Evolutionary conservation across 2,329 filamentous ascomycete genomes (phyloP).

Genomic region (Aspergillus tubingensis): DNA sequence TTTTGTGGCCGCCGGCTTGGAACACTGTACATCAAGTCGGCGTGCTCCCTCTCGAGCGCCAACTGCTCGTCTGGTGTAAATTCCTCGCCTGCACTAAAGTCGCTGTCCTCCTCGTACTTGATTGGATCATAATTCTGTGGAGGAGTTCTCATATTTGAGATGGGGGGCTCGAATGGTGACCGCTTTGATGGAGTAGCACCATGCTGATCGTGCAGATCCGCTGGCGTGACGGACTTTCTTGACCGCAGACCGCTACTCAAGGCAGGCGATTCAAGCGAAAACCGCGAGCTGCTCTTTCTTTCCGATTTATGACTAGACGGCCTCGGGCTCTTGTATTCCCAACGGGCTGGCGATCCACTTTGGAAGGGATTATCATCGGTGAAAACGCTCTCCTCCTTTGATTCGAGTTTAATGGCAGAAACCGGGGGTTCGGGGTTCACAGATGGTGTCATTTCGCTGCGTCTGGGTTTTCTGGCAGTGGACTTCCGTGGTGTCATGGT

Average conservation of each 20-base stretch:
- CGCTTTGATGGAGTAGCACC: constrained; percentile 57
- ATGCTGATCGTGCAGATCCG: constrained; percentile 52
- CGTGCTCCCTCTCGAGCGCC: constrained; percentile 72
- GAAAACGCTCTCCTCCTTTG: constrained; percentile 67
- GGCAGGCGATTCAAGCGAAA: constrained; percentile 36
- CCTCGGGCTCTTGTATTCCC: constrained; percentile 48
- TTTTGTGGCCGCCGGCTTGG: constrained; percentile 30
- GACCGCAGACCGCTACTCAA: constrained; percentile 30
- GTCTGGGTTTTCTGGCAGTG: constrained; percentile 55
- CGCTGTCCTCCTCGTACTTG: constrained; percentile 51
- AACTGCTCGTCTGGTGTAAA: constrained; percentile 91
- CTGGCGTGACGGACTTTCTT: constrained; percentile 35
- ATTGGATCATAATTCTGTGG: constrained; percentile 43
- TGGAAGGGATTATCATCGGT: constrained; percentile 93
- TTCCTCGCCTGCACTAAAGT: constrained; percentile 71
- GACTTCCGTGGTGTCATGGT: constrained; percentile 41
- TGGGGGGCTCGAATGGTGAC: constrained; percentile 60
- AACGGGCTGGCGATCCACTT: constrained; percentile 68
- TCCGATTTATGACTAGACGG: constrained; percentile 31
- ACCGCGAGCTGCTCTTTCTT: constrained; percentile 53
- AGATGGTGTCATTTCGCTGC: constrained; percentile 47
- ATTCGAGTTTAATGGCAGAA: constrained; percentile 47
- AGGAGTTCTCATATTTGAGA: constrained; percentile 34
- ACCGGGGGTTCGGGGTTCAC: constrained; percentile 40
- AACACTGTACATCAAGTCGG: constrained; percentile 42